These are phyloP conservation scores for Colletotrichum sp. DNA, from an alignment of 2,329 filamentous ascomycete species.

Conservation along the genomic window DNA sequence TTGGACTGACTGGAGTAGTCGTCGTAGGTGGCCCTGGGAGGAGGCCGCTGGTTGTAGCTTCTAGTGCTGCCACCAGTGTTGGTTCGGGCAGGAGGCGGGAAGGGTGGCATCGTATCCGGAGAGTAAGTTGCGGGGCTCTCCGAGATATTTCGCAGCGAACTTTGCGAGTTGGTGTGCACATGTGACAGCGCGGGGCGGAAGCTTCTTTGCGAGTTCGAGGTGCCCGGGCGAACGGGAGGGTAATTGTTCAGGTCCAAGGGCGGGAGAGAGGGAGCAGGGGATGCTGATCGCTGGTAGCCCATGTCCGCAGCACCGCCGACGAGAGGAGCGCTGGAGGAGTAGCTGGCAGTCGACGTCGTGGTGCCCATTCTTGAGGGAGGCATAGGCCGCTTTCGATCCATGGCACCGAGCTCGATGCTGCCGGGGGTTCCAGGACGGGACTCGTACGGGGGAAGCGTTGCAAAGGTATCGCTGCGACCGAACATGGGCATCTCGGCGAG, in stretches of 20 bases:
- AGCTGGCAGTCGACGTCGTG: conserved; percentile 62
- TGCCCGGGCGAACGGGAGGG: conserved; percentile 37
- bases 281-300: conserved; percentile 52
- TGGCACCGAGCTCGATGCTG: conserved; percentile 55
- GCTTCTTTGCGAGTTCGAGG: conserved; percentile 39
- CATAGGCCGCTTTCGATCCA: conserved; percentile 55
- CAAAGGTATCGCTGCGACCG: conserved; percentile 63
- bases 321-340: conserved; percentile 68
- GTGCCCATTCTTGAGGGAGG: conserved; percentile 56
- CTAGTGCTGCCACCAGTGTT: conserved; percentile 26
- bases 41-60: neutral
- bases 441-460: conserved; percentile 67
- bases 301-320: conserved; percentile 65
- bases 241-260: conserved; percentile 31
- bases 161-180: conserved; percentile 23
- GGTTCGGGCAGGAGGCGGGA: conserved; percentile 35
- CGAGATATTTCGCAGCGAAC: conserved; percentile 25
- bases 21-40: conserved; percentile 15
- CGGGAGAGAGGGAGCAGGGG: conserved; percentile 42
- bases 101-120: conserved; percentile 30
- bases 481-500: conserved; percentile 64
- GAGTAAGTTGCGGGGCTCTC: conserved; percentile 35
- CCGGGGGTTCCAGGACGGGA: conserved; percentile 63
- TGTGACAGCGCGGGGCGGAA: conserved; percentile 31
- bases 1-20: conserved; percentile 28